Evolutionary conservation across 257 asterid genomes (phyloP).

Genomic region (Plantago ovata): DNA sequence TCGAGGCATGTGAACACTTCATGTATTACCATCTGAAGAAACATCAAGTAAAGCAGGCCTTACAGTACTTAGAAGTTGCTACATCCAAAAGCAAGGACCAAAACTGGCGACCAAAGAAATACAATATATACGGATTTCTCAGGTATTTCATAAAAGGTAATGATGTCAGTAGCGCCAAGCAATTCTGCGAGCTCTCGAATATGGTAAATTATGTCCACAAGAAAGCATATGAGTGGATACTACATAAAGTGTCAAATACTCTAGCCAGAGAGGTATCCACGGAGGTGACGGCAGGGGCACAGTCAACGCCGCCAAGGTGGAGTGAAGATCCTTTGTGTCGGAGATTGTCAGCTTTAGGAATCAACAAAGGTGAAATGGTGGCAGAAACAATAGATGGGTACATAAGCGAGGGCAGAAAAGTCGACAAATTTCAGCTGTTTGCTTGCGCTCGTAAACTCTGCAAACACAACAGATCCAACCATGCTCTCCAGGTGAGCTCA

Average conservation of each 20-base stretch:
- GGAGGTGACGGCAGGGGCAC: too few relatives aligned
- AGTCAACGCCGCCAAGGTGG: too few relatives aligned
- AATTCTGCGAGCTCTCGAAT: conserved; percentile 54
- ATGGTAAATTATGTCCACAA: conserved; percentile 38
- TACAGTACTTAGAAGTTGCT: conserved; percentile 45
- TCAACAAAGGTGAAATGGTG: conserved; percentile 9
- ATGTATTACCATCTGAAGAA: conserved; percentile 42
- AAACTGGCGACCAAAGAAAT: conserved; percentile 42
- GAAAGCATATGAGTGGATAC: conserved; percentile 33
- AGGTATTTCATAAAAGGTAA: conserved; percentile 32
- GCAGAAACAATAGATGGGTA: conserved; percentile 50
- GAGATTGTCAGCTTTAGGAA: too few relatives aligned
- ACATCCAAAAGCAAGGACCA: conserved; percentile 15
- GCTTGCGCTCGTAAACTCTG: conserved; percentile 61
- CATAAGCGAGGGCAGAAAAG: conserved; percentile 47
- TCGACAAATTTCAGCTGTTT: conserved; percentile 38
- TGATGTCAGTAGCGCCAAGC: conserved; percentile 57
- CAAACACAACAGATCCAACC: conserved; percentile 39
- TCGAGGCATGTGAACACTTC: conserved; percentile 46
- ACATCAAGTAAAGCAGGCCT: conserved; percentile 31
- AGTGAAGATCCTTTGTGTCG: too few relatives aligned
- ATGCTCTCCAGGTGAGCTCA: conserved; percentile 66
- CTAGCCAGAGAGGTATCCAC: neutral
- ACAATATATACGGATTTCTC: conserved; percentile 32
- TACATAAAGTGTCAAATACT: conserved; percentile 20